Evolutionary conservation across 1,284 basidiomycete genomes (phyloP).

Genomic region (Vanrija sp.): DNA sequence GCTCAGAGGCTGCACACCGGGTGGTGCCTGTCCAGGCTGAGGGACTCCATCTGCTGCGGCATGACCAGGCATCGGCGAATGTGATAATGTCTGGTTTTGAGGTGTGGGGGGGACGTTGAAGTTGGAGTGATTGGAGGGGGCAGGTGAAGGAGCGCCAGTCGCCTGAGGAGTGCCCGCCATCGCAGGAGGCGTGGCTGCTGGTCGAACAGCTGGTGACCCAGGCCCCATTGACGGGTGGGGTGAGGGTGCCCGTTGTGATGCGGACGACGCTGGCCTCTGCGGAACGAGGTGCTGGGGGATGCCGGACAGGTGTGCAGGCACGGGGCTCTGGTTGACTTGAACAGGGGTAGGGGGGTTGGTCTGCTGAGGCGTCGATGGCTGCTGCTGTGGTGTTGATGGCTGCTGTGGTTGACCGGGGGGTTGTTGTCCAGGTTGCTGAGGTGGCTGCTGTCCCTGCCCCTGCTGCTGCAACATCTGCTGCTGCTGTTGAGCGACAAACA

Average conservation of each 20-base stretch:
- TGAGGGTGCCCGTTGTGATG: slow-evolving; percentile 34
- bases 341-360: neutral
- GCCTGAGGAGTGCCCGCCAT: slow-evolving; percentile 18
- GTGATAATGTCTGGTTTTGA: neutral
- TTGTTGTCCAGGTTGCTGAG: slow-evolving; percentile 22
- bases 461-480: slow-evolving; percentile 21
- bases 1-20: neutral
- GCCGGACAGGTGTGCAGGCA: slow-evolving; percentile 23
- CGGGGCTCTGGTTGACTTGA: slow-evolving; percentile 24
- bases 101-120: slow-evolving; percentile 1
- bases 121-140: slow-evolving; percentile 32
- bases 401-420: slow-evolving; percentile 7
- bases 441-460: slow-evolving; percentile 21
- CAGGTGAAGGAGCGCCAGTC: slow-evolving; percentile 24
- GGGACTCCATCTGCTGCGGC: neutral
- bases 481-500: slow-evolving; percentile 18
- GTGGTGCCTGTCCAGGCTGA: neutral
- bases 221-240: slow-evolving; percentile 25
- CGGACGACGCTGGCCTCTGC: slow-evolving; percentile 37
- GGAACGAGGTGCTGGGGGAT: slow-evolving; percentile 43
- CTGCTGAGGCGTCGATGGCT: slow-evolving; percentile 13
- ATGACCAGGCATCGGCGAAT: slow-evolving; percentile 16
- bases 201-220: slow-evolving; percentile 12
- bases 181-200: slow-evolving; percentile 6
- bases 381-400: slow-evolving; percentile 18